These are phyloP conservation scores for Coelastrella sp. DNA, from an alignment of 139 green algal genomes.

Conservation along the genomic window DNA sequence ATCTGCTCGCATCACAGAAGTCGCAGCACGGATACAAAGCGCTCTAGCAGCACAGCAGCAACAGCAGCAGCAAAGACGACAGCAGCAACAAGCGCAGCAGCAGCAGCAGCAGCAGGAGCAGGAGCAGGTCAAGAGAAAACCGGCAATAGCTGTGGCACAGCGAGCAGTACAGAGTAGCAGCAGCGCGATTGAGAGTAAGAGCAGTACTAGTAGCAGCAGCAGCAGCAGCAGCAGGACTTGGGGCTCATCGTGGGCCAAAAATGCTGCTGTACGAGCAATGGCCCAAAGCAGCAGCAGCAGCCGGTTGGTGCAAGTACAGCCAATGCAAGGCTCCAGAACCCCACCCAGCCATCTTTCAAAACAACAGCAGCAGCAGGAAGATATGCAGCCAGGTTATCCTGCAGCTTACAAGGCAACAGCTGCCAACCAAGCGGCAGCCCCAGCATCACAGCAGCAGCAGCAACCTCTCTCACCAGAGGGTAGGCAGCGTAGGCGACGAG, in stretches of 20 bases:
- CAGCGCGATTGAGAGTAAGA: not conserved
- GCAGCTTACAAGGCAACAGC: not conserved
- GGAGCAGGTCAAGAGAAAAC: not conserved
- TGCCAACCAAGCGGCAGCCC: not conserved
- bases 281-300: not conserved
- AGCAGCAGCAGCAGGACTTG: conserved; percentile 9
- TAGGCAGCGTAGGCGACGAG: conserved; percentile 32
- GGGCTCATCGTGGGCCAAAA: no score
- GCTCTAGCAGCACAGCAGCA: conserved; percentile 5
- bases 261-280: no score
- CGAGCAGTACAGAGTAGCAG: not conserved
- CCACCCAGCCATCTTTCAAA: not conserved
- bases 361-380: conserved; percentile 11
- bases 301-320: not conserved
- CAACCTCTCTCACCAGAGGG: not conserved
- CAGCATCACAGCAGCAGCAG: conserved; percentile 32
- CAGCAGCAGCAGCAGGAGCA: not conserved
- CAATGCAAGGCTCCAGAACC: not conserved
- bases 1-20: not conserved
- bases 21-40: not conserved
- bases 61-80: not conserved
- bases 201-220: not conserved
- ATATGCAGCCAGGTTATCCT: not conserved
- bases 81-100: not conserved
- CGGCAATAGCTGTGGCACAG: not conserved